These are phyloP conservation scores for Teratosphaeria epicoccoides DNA, from an alignment of 2,329 filamentous ascomycete species.

Conservation along the genomic window DNA sequence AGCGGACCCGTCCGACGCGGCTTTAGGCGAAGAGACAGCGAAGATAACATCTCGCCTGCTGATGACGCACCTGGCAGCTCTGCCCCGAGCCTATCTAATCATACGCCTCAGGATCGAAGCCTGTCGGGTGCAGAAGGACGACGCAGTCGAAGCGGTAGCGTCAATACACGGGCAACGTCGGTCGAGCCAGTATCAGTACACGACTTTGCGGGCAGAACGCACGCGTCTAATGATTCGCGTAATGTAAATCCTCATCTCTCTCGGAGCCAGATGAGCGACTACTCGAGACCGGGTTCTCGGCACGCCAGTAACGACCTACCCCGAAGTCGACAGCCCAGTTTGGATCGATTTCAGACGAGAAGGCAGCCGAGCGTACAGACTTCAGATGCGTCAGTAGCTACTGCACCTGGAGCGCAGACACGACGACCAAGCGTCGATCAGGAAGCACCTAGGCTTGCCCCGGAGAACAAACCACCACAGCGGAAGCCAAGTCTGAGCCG, in stretches of 20 bases:
- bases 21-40: slow-evolving; percentile 46
- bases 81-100: slow-evolving; percentile 15
- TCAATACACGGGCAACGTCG: slow-evolving; percentile 22
- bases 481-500: slow-evolving; percentile 30
- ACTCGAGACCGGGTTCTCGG: slow-evolving; percentile 19
- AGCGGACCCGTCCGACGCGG: slow-evolving; percentile 65
- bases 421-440: slow-evolving; percentile 18
- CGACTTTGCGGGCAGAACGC: slow-evolving; percentile 23
- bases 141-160: slow-evolving; percentile 22
- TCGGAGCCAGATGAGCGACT: slow-evolving; percentile 17
- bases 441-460: slow-evolving; percentile 10
- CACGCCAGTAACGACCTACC: slow-evolving; percentile 19
- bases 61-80: slow-evolving; percentile 23
- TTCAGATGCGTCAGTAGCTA: slow-evolving; percentile 6
- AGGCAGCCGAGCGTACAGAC: slow-evolving; percentile 17
- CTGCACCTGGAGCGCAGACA: background rate
- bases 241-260: slow-evolving; percentile 17
- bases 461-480: slow-evolving; percentile 23
- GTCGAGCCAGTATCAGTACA: slow-evolving; percentile 26
- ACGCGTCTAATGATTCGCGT: slow-evolving; percentile 16
- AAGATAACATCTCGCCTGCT: slow-evolving; percentile 33
- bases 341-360: slow-evolving; percentile 13
- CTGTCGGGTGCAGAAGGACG: slow-evolving; percentile 13
- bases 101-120: slow-evolving; percentile 19
- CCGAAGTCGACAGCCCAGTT: slow-evolving; percentile 22